These are phyloP conservation scores for Boehmeria nivea DNA, from an alignment of 306 rosid species.

Conservation along the genomic window DNA sequence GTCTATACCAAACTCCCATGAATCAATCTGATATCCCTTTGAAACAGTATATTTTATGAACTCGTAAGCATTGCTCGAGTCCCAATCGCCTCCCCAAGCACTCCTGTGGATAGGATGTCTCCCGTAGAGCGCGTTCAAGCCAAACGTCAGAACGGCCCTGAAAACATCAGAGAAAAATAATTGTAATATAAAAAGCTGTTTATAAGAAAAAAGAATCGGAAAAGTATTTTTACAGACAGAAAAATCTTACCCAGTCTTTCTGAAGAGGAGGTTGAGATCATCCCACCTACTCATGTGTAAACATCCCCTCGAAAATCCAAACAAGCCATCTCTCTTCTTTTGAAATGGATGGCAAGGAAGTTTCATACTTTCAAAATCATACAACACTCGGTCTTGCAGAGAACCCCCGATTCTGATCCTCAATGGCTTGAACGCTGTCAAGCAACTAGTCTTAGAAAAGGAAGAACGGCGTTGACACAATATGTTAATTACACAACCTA, in stretches of 20 bases:
- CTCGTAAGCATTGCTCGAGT: slow-evolving; percentile 51
- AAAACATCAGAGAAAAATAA: slow-evolving; percentile 23
- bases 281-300: slow-evolving; percentile 88
- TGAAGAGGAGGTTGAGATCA: slow-evolving; percentile 76
- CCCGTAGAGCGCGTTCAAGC: slow-evolving; percentile 90
- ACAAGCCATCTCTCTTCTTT: slow-evolving; percentile 56
- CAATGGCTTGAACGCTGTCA: slow-evolving; percentile 77
- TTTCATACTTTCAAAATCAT: slow-evolving; percentile 58
- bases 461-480: slow-evolving; percentile 4
- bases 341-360: slow-evolving; percentile 72
- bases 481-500: not conserved
- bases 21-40: slow-evolving; percentile 65
- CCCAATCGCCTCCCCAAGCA: slow-evolving; percentile 90
- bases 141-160: slow-evolving; percentile 76
- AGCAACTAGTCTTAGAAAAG: slow-evolving; percentile 30
- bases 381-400: slow-evolving; percentile 84
- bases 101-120: slow-evolving; percentile 39
- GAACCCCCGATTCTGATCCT: slow-evolving; percentile 96
- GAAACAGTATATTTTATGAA: slow-evolving; percentile 68
- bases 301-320: slow-evolving; percentile 92
- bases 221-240: too few species aligned
- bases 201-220: not conserved
- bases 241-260: slow-evolving; percentile 62
- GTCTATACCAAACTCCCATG: slow-evolving; percentile 89
- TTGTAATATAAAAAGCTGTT: not conserved